A percentile compares a stretch with the other conserved stretches of the same genome.
Conservation (phyloP, 345 rosid species). For the Populus ilicifolia region DNA sequence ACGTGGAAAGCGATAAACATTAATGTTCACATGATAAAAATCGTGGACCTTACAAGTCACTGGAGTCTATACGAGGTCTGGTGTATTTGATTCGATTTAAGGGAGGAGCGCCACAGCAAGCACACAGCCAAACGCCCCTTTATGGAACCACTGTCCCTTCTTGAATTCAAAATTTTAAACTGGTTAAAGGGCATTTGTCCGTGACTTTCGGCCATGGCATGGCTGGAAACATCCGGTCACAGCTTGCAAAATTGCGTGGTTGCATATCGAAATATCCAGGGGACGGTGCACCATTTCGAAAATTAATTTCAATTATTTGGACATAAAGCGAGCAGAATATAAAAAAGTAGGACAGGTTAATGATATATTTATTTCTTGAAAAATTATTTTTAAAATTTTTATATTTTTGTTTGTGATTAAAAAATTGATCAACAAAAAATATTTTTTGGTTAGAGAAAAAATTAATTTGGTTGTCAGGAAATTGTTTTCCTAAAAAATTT, state of each 20-base stretch:
- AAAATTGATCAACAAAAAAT: too few relatives aligned
- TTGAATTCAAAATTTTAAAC: not conserved
- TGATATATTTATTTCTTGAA: too few relatives aligned
- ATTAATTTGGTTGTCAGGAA: too few relatives aligned
- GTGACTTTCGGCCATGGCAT: not conserved
- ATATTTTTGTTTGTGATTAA: too few relatives aligned
- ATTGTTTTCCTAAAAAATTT: too few relatives aligned
- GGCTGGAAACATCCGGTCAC: not conserved
- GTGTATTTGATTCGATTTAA: not conserved
- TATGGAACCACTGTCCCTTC: not conserved
- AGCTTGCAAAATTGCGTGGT: not conserved
- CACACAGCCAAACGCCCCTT: not conserved
- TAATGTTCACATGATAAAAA: not conserved
- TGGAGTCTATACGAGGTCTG: not conserved
- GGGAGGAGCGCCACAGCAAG: slow-evolving; percentile 1
- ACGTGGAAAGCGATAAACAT: not conserved
- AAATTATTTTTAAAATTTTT: too few relatives aligned
- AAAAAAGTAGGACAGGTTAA: not conserved
- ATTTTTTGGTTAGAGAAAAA: too few relatives aligned
- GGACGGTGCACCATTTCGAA: not conserved
- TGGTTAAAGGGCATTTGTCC: not conserved
- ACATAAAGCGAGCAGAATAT: not conserved
- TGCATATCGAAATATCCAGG: not conserved
- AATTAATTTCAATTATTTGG: not conserved
- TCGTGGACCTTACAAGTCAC: not conserved